phyloP scores from a whole-genome alignment of 2,329 filamentous ascomycete genomes.

The Diaporthe nobilis region DNA sequence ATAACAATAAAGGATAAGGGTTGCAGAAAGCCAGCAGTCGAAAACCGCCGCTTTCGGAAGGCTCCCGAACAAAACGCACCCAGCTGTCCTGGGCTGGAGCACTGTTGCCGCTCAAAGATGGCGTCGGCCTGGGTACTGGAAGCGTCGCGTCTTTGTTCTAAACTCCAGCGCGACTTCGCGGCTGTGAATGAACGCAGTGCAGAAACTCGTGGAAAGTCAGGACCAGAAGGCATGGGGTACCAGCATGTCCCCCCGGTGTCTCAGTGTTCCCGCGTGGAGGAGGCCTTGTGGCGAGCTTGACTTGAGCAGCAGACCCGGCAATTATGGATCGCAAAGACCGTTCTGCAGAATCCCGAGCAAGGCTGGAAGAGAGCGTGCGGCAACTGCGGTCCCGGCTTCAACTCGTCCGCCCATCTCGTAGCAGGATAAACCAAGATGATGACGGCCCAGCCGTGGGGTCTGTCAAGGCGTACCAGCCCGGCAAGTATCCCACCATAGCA shows the following conservation, averaged over 20 bases:
- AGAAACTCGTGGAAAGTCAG: neutral
- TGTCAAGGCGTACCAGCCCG: constrained; percentile 12
- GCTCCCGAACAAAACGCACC: constrained; percentile 32
- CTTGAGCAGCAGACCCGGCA: neutral
- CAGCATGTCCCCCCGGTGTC: constrained; percentile 6
- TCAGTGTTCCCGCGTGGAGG: neutral
- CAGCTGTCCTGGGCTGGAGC: neutral
- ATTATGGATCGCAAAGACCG: constrained; percentile 9
- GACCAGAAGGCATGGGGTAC: neutral
- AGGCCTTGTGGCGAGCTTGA: neutral
- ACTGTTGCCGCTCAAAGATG: constrained; percentile 20
- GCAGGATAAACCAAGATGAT: neutral
- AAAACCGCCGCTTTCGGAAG: constrained; percentile 38
- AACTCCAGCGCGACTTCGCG: neutral
- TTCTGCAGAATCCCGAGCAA: neutral
- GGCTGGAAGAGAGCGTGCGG: neutral
- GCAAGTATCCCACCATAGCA: constrained; percentile 1
- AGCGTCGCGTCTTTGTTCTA: constrained; percentile 29
- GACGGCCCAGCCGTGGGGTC: neutral
- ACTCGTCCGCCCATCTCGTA: neutral
- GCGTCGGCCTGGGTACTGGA: neutral
- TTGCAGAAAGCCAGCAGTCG: constrained; percentile 12
- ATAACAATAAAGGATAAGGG: constrained; percentile 6
- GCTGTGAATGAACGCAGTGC: constrained; percentile 26
- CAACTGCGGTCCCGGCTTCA: constrained; percentile 12